Percentiles rank a stretch among this genome's conserved stretches.
phyloP scores from a whole-genome alignment of 495 filamentous ascomycete genomes.

The Podospora bellae-mahoneyi region DNA sequence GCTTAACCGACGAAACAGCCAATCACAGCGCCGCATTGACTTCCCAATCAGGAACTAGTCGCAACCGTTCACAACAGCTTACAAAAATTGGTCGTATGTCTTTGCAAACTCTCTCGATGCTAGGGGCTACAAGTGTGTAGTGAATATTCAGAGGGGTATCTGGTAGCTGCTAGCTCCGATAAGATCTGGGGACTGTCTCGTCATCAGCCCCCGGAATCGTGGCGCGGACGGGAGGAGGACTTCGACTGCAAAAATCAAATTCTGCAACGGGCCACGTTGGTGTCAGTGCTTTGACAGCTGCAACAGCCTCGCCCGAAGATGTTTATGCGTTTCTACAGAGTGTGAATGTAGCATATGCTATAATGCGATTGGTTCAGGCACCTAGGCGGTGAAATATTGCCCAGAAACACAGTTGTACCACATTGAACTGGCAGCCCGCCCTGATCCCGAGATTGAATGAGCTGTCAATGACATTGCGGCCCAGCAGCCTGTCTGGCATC shows the following conservation, averaged over 20 bases:
- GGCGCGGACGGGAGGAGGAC: too few relatives aligned
- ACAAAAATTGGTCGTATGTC: conserved; percentile 1
- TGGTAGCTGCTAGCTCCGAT: too few relatives aligned
- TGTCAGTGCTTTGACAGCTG: not conserved
- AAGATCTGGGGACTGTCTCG: not conserved
- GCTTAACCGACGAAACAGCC: conserved; percentile 29
- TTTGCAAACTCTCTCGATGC: not conserved
- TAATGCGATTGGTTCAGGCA: not conserved
- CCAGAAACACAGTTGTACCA: not conserved
- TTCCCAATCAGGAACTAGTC: conserved; percentile 36
- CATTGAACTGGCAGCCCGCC: not conserved
- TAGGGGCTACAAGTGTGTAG: not conserved
- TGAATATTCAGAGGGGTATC: too few relatives aligned
- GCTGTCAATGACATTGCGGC: not conserved
- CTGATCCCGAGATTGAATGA: not conserved
- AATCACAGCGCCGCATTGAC: conserved; percentile 23
- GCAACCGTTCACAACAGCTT: conserved; percentile 12
- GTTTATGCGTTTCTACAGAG: not conserved
- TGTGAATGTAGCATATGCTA: not conserved
- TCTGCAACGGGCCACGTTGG: not conserved
- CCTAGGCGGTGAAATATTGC: not conserved
- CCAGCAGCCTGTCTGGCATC: not conserved
- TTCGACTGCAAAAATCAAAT: not conserved
- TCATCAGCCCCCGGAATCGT: not conserved
- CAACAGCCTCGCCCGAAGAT: not conserved